These are phyloP conservation scores for Eimeria tenella DNA, from an alignment of 169 alveolate species.

Conservation along the genomic window DNA sequence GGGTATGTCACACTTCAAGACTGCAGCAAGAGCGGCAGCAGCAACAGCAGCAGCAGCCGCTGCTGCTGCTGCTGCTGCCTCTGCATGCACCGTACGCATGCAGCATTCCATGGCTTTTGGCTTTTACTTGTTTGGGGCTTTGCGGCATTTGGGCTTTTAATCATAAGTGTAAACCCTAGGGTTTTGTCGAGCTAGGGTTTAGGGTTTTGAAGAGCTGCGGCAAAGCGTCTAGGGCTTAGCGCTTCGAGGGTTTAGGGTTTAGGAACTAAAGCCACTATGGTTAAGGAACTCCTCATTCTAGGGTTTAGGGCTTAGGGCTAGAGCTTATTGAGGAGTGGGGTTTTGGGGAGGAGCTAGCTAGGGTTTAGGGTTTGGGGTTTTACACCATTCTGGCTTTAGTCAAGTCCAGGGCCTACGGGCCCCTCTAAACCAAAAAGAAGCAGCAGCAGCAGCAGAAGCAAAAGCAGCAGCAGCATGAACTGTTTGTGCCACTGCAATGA, in stretches of 20 bases:
- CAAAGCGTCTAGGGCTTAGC: not conserved
- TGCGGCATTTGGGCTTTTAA: not conserved
- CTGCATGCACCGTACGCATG: not conserved
- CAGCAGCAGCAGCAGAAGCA: conserved; percentile 8
- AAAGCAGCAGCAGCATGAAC: not conserved
- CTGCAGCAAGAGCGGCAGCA: conserved; percentile 18
- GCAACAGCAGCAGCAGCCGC: not conserved
- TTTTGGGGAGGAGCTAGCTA: no score
- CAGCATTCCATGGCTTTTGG: not conserved
- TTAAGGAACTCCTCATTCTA: not conserved
- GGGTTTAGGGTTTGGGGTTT: no score
- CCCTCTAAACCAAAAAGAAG: not conserved
- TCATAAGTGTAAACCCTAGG: not conserved
- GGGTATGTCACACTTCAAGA: no score
- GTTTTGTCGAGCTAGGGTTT: not conserved
- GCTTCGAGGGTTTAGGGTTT: not conserved
- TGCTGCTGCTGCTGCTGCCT: not conserved
- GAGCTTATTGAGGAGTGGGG: no score
- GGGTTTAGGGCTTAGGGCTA: no score
- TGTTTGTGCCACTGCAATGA: not conserved
- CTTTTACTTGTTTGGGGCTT: not conserved
- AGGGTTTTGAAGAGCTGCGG: not conserved
- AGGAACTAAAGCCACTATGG: no score
- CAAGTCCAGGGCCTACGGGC: no score
- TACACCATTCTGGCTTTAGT: no score